Percentiles rank a stretch among this genome's conserved stretches.
Evolutionary conservation across 768 basidiomycete genomes (phyloP).

Genomic region (Boletus coccyginus): DNA sequence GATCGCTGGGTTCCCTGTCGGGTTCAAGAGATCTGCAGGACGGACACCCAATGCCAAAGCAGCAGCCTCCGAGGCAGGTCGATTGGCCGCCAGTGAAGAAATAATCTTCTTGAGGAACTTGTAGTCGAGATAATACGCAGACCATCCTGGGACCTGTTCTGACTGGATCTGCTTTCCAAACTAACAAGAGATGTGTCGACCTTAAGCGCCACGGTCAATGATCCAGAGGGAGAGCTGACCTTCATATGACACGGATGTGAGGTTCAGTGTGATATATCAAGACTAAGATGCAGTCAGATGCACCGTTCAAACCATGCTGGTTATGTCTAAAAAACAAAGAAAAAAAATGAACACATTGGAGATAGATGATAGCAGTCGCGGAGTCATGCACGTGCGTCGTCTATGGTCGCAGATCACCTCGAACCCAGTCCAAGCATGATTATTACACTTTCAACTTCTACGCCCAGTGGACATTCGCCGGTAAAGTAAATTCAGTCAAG

Average conservation of each 20-base stretch:
- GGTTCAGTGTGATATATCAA: conserved; percentile 3
- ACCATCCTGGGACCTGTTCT: conserved; percentile 97
- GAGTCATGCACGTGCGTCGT: conserved; percentile 26
- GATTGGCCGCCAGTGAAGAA: conserved; percentile 86
- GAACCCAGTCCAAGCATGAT: neutral
- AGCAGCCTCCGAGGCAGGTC: conserved; percentile 88
- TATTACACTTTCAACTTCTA: neutral
- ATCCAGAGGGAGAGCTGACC: conserved; percentile 16
- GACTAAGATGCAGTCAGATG: conserved; percentile 9
- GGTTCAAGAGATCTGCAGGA: conserved; percentile 51
- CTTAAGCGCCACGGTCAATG: neutral
- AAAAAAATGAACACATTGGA: conserved; percentile 8
- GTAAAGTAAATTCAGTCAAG: neutral
- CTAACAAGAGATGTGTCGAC: conserved; percentile 41
- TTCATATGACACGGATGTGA: conserved; percentile 28
- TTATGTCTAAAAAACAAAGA: conserved; percentile 12
- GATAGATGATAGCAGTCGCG: conserved; percentile 1
- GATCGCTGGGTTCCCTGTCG: conserved; percentile 33
- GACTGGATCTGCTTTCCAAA: conserved; percentile 98
- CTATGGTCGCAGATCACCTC: neutral
- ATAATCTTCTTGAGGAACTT: conserved; percentile 99
- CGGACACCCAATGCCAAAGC: conserved; percentile 80
- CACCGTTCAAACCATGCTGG: conserved; percentile 28
- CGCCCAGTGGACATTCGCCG: neutral
- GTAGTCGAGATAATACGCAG: conserved; percentile 93